Conservation (phyloP, 139 green algal genomes). For the Chlorella sp. region DNA sequence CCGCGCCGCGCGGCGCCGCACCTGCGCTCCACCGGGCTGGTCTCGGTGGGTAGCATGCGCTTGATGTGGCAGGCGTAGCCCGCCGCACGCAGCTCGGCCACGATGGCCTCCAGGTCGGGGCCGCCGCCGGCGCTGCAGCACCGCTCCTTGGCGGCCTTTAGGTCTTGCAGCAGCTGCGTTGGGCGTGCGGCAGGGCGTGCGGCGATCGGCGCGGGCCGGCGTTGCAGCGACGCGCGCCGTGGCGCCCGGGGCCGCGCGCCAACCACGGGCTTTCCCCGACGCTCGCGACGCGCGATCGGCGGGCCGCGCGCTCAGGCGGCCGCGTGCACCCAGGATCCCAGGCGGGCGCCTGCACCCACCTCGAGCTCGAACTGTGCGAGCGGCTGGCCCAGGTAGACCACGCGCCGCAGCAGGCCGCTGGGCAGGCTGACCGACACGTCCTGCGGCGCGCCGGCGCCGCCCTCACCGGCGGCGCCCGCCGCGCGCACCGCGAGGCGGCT, state of each 20-base stretch:
- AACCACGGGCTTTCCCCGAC: too few relatives aligned
- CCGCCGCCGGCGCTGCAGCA: constrained; percentile 15
- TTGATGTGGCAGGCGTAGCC: constrained; percentile 32
- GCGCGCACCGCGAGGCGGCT: constrained; percentile 8
- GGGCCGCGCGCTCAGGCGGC: too few relatives aligned
- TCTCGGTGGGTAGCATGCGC: too few relatives aligned
- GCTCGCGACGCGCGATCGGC: too few relatives aligned
- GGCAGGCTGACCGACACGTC: constrained; percentile 16
- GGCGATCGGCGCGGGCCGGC: too few relatives aligned
- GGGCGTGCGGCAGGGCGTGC: too few relatives aligned
- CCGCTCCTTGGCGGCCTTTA: constrained; percentile 1
- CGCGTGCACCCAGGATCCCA: too few relatives aligned
- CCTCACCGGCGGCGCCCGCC: not conserved
- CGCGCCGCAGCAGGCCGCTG: constrained; percentile 17
- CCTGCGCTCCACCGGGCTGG: too few relatives aligned
- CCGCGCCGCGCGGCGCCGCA: too few relatives aligned
- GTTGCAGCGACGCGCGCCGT: too few relatives aligned
- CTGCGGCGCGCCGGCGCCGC: not conserved
- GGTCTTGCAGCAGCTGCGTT: constrained; percentile 39
- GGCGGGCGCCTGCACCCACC: constrained; percentile 10
- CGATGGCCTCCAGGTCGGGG: constrained; percentile 18
- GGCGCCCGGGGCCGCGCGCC: too few relatives aligned
- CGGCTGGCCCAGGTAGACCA: constrained; percentile 38
- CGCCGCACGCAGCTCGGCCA: constrained; percentile 17
- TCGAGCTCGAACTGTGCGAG: constrained; percentile 41